Conservation (phyloP, 306 rosid species). For the Trifolium repens region DNA sequence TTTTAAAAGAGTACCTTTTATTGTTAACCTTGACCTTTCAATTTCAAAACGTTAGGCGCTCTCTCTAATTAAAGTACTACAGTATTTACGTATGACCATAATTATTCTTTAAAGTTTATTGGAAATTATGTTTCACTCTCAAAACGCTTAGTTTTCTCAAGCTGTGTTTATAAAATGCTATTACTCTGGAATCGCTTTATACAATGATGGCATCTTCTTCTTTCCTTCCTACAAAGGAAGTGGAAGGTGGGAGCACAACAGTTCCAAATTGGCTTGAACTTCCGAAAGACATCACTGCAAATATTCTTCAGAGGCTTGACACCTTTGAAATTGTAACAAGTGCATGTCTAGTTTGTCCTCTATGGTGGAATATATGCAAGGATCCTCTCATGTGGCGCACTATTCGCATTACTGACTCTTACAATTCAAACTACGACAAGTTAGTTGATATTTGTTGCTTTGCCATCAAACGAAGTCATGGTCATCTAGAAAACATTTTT, state of each 20-base stretch:
- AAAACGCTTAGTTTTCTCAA: too few species aligned
- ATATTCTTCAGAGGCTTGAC: neutral
- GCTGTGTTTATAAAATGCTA: too few species aligned
- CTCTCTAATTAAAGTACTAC: too few species aligned
- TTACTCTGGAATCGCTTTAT: too few species aligned
- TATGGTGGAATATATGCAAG: neutral
- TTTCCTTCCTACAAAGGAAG: too few species aligned
- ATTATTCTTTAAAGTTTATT: too few species aligned
- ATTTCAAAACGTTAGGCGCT: too few species aligned
- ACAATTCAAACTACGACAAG: accelerated
- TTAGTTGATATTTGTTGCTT: neutral
- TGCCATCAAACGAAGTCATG: neutral
- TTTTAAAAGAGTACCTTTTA: too few species aligned
- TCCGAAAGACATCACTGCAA: neutral
- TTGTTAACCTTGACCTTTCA: too few species aligned
- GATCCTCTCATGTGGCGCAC: constrained; percentile 17
- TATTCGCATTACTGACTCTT: neutral
- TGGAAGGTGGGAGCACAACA: neutral
- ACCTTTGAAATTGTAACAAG: neutral
- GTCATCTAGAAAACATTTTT: neutral
- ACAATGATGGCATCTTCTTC: too few species aligned
- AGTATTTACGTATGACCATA: too few species aligned
- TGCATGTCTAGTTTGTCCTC: neutral
- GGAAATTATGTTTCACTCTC: too few species aligned
- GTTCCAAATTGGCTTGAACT: constrained; percentile 21